phyloP scores from a whole-genome alignment of 768 basidiomycete genomes.

The Lactarius hengduanensis region DNA sequence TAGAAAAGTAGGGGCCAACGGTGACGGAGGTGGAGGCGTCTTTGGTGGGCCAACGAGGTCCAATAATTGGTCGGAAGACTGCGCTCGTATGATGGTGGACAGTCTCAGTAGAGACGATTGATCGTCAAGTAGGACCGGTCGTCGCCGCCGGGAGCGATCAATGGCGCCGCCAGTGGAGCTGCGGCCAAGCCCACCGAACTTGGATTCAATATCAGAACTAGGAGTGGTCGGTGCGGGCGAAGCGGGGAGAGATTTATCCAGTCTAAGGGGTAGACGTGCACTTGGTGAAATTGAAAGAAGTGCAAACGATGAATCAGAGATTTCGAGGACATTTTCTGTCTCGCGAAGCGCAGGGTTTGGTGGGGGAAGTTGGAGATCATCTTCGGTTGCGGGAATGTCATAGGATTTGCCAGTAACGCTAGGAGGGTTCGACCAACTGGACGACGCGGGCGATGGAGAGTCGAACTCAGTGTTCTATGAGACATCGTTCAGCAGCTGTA shows the following conservation, averaged over 20 bases:
- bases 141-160: conserved; percentile 18
- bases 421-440: conserved; percentile 3
- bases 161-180: conserved; percentile 19
- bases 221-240: conserved; percentile 19
- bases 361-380: not conserved
- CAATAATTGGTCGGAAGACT: conserved; percentile 12
- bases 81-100: conserved; percentile 21
- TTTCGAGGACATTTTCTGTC: not conserved
- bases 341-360: not conserved
- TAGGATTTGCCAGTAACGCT: not conserved
- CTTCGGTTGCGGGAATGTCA: not conserved
- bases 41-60: not conserved
- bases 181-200: conserved; percentile 9
- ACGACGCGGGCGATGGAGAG: not conserved
- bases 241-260: conserved; percentile 24
- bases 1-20: not conserved
- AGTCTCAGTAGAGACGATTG: conserved; percentile 17
- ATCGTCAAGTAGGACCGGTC: conserved; percentile 19
- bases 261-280: conserved; percentile 20
- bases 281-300: conserved; percentile 20
- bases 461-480: not conserved
- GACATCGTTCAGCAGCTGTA: not conserved
- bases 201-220: conserved; percentile 7
- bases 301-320: not conserved
- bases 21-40: not conserved